Evolutionary conservation across 768 basidiomycete species (phyloP).

Genomic region (Gelatoporia subvermispora): DNA sequence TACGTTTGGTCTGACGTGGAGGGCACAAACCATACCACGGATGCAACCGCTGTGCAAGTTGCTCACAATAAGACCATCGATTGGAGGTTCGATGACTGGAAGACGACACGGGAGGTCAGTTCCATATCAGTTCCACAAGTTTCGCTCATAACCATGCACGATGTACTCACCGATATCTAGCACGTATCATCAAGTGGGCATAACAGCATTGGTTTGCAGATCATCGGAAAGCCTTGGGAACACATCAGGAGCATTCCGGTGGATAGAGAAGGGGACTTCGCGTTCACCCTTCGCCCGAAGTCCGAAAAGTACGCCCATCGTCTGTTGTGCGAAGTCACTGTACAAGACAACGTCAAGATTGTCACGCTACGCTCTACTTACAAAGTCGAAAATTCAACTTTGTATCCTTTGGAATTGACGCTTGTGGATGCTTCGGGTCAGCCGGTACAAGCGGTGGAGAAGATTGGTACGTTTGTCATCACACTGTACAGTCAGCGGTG

Average conservation of each 20-base stretch:
- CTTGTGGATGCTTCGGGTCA: constrained; percentile 83
- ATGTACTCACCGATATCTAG: constrained; percentile 21
- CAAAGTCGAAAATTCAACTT: constrained; percentile 83
- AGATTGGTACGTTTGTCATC: constrained; percentile 52
- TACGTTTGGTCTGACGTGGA: constrained; percentile 83
- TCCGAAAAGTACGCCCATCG: constrained; percentile 71
- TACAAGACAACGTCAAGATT: constrained; percentile 89
- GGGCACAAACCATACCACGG: constrained; percentile 39
- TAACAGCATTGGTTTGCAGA: constrained; percentile 81
- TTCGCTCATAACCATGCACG: neutral
- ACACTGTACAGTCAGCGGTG: neutral
- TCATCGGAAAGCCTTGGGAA: constrained; percentile 87
- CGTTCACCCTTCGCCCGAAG: constrained; percentile 80
- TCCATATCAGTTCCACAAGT: neutral
- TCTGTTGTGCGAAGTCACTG: constrained; percentile 82
- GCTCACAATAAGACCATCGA: constrained; percentile 74
- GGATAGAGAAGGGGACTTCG: constrained; percentile 88
- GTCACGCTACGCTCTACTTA: constrained; percentile 93
- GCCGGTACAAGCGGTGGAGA: constrained; percentile 74
- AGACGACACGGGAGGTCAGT: constrained; percentile 83
- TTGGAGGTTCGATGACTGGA: constrained; percentile 98
- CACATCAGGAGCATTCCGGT: constrained; percentile 84
- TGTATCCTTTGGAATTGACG: constrained; percentile 90
- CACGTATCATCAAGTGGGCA: constrained; percentile 51
- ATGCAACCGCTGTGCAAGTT: constrained; percentile 53